Percentiles rank a stretch among this genome's conserved stretches.
Conservation (phyloP, 225 moss, liverwort and hornwort genomes). For the Physcomitrium patens region DNA sequence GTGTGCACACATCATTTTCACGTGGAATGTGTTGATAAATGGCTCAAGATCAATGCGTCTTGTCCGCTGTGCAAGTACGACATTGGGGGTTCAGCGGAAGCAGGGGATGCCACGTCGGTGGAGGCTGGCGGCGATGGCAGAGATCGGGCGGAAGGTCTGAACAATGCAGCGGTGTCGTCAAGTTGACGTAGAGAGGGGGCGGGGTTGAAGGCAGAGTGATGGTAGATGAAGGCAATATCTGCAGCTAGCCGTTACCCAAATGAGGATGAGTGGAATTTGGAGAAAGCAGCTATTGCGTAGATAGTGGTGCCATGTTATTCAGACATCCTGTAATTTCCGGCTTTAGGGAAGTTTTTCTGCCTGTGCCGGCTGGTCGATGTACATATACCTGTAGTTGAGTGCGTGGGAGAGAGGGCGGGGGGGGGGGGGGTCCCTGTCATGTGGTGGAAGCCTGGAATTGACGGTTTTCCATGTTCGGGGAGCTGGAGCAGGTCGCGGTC, state of each 20-base stretch:
- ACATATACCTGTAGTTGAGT: constrained; percentile 32
- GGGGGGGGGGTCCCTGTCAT: neutral
- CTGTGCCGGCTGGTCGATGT: constrained; percentile 39
- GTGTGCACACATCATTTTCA: constrained; percentile 49
- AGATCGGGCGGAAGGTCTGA: constrained; percentile 28
- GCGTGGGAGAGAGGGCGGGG: neutral
- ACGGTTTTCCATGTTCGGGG: constrained; percentile 13
- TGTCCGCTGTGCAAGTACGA: constrained; percentile 48
- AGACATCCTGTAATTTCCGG: constrained; percentile 15
- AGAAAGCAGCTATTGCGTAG: neutral
- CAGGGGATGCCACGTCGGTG: constrained; percentile 22
- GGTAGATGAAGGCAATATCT: neutral
- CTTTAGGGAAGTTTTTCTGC: constrained; percentile 25
- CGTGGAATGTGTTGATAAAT: constrained; percentile 45
- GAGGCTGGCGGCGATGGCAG: constrained; percentile 27
- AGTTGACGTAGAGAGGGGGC: constrained; percentile 22
- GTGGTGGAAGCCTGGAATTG: constrained; percentile 26
- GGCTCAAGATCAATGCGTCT: constrained; percentile 48
- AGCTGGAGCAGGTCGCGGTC: too few species aligned
- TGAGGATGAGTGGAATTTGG: neutral
- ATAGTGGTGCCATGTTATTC: constrained; percentile 18
- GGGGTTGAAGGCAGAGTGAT: constrained; percentile 11
- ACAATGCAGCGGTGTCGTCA: constrained; percentile 19
- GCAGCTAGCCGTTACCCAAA: constrained; percentile 14
- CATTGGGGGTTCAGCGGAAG: constrained; percentile 38